Base-by-base conservation (phyloP, 345 rosid genomes). In the Populus simonii region DNA sequence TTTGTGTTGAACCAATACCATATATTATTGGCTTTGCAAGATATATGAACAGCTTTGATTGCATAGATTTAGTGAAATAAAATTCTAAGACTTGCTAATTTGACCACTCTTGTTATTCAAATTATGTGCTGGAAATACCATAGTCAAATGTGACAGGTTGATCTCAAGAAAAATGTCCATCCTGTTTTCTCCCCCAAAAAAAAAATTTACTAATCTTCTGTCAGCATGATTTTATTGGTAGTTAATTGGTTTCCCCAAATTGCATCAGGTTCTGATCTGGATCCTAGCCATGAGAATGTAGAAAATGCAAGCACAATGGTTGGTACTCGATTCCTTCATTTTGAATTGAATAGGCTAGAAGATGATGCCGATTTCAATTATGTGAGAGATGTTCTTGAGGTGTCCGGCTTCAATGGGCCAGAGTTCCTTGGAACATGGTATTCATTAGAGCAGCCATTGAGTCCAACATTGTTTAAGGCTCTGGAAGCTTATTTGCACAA, bases 401-500 rank as follows among this genome's bases (percentile, higher is more conserved):
- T 87, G 47, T 91, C 96, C n/a, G 97, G 97, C 47, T 83, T 91
- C 71, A 83, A 85, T 1, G 87, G 79, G 59, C 84, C 82, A 41
- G 88, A 85, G 43, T 6, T 53, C 70, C 70, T 79, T 2, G 91
- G 77, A 27, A 66, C 76, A 63, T 96, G 97, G 98, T 66, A 88
- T 80, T 80, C 94, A 5, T 53, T 87, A 78, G 91, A 91, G 68
- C 96, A 86, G 80, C 98, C 94, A 36, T 35, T 96, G 74, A 84
- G 89, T 79, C 93, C 94, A 35, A 80, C 84, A 76, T 63, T 93
- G 65, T 89, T 89, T 80, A 80, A 89, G 49, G 81, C 89, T 62
- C 2, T 89, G 43, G 92, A 89, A 67, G 70, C 76, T 75, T 71
- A 70, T 29, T 70, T 81, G 23, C 87, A 80, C 41, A 79, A 74